Evolutionary conservation across 495 filamentous ascomycete species (phyloP), one percentile per base, ranked within the genome.

Genomic region (Neurospora africana): DNA sequence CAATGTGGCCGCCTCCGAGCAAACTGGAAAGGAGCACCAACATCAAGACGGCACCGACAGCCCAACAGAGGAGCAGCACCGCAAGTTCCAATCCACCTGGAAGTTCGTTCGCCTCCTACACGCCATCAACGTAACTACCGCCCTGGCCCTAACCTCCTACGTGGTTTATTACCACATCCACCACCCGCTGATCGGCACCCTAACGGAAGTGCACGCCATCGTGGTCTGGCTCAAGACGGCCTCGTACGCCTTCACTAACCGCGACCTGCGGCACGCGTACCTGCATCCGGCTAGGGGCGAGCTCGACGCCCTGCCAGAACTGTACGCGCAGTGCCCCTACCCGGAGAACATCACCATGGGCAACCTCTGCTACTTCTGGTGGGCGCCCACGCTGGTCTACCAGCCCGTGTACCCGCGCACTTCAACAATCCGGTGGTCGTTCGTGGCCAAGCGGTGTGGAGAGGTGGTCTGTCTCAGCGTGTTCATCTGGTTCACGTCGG

Each of bases 181-280:
- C 79, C 95, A 98, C 81, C 95, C 95, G 0, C 84, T 96, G 30
- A 96, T 99, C 79, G 95, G 95, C 21, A 97, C 94, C 5, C 82
- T 97, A 44, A 93, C 91, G 72, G 90, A 98, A 77, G 81, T 97
- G 37, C 95, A 99, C 79, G 93, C 95, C 47, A 90, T 98, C 77
- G 94, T 99, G 40, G 93, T 97, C 53, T 97, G 93, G 89, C 86
- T 99, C 73, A 99, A 99, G 83, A 93, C 91, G 43, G 91, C 93
- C 75, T 98, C 94, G 0, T 99, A 98, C 76, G 95, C 95, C 27
- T 91, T 98, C 78, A 97, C 95, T 15, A 98, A 98, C 81, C 91
- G 95, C 70, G 95, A 99, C 79, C 89, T 99, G 41, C 91, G 95
- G 10, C 91, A 95, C 73, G 93, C 94, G 33, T 90, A 91, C 77